phyloP scores from a whole-genome alignment of 306 rosid species.

The Cicer arietinum region DNA sequence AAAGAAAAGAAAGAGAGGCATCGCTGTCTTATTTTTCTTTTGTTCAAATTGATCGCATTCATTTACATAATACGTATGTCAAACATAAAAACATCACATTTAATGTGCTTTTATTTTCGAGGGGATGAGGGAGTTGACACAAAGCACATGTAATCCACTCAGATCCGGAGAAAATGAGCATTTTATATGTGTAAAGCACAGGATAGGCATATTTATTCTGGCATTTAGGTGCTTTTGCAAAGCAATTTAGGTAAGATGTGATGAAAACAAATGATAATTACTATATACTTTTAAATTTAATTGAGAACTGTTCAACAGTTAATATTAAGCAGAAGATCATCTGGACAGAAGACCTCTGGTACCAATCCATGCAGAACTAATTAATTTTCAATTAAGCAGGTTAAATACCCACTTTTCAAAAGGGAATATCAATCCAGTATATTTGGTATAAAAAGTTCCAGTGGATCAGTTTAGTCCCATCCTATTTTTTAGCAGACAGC shows the following conservation, averaged over 20 bases:
- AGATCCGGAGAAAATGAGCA: slow-evolving; percentile 13
- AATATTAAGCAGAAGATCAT: slow-evolving; percentile 35
- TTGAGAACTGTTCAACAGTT: slow-evolving; percentile 10
- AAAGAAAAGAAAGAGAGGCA: slow-evolving; percentile 31
- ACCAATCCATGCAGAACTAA: slow-evolving; percentile 14
- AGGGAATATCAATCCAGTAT: slow-evolving; percentile 11
- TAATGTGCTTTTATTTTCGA: not conserved
- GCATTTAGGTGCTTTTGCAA: slow-evolving; percentile 15
- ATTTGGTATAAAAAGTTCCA: not conserved
- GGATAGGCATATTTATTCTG: slow-evolving; percentile 18
- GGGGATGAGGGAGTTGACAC: slow-evolving; percentile 11
- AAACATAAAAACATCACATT: slow-evolving; percentile 6
- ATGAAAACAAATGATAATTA: slow-evolving; percentile 34
- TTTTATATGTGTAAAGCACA: slow-evolving; percentile 8
- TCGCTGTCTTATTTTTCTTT: slow-evolving; percentile 12
- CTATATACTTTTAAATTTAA: slow-evolving; percentile 25
- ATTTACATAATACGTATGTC: slow-evolving; percentile 36
- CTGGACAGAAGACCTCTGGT: not conserved
- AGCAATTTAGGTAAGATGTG: slow-evolving; percentile 15
- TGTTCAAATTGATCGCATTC: slow-evolving; percentile 32
- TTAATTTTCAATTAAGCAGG: slow-evolving; percentile 18
- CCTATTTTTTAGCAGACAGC: not conserved
- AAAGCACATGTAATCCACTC: not conserved
- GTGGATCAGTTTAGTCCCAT: not conserved
- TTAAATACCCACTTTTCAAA: not conserved